Conservation (phyloP, 441 rosid species). For the Metrosideros polymorpha region DNA sequence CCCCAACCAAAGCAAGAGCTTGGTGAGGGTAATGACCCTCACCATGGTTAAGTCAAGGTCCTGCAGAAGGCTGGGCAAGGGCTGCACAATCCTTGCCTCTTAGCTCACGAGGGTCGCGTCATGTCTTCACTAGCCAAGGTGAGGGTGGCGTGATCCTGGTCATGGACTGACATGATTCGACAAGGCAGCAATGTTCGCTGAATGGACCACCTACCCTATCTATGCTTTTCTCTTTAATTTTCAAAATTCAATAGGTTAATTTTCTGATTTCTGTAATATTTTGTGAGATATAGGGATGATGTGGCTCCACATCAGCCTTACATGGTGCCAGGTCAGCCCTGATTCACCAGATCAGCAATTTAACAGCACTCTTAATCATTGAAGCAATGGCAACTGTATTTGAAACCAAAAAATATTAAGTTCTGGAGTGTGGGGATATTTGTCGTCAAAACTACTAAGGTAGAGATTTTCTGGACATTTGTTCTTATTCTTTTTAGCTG, state of each 20-base stretch:
- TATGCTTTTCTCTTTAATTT: background rate
- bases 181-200: background rate
- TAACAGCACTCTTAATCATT: background rate
- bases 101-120: background rate
- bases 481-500: background rate
- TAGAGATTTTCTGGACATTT: background rate
- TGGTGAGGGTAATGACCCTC: too few relatives aligned
- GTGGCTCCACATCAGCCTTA: background rate
- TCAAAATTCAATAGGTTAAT: background rate
- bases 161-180: background rate
- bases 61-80: background rate
- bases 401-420: background rate
- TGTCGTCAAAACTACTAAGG: background rate
- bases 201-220: background rate
- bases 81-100: background rate
- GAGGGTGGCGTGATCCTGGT: background rate
- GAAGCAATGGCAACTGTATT: background rate
- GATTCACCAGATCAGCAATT: background rate
- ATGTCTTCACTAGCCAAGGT: background rate
- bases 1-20: too few relatives aligned
- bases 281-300: background rate
- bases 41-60: background rate
- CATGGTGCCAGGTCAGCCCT: background rate
- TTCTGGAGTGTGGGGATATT: background rate
- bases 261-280: background rate